Base-by-base conservation (phyloP, 2,329 filamentous ascomycete species). In the Stachybotrys elegans region DNA sequence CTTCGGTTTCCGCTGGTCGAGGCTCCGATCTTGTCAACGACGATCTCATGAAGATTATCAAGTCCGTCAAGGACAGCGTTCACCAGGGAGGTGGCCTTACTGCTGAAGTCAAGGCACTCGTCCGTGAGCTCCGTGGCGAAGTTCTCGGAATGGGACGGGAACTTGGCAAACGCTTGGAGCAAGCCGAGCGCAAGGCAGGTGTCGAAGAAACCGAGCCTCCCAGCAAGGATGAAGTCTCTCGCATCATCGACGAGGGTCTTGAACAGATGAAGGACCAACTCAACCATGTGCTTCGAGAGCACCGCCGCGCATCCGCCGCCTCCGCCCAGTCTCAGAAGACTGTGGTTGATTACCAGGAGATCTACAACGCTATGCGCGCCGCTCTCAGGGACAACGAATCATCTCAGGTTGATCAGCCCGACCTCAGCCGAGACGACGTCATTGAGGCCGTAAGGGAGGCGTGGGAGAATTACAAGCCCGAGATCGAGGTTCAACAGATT, bases 131-230 rank as follows among this genome's bases (percentile, higher is more conserved):
- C 27, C 84, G 92, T 19, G 91, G 90, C 3, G 92, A 97, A 60
- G 90, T 97, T 8, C 75, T 96, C 5, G 91, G 90, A 4, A 96
- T 96, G 91, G 92, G 92, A 4, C 79, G 92, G 45, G 90, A 96
- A 52, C 81, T 97, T 39, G 90, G 86, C 32, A 84, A 88, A 45
- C 86, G 90, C 52, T 76, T 97, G n/a, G 88, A 93, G 49, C 81
- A 89, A 49, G 76, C 81, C 9, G 72, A 68, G 22, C 63, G 58
- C 37, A 68, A 75, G 41, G 58, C 63, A 13, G 31, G 31, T 17
- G 63, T 69, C 21, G 70, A 69, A 29, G 71, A 73, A 31, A 62
- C 68, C 2, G 76, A 76, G 44, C 68, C 72, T 1, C 73, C 74
- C 4, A 77, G 77, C 43, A 81, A 81, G 45, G 81, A 85, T 21